Base-by-base conservation (phyloP, 441 rosid species). In the Gossypium aridum region DNA sequence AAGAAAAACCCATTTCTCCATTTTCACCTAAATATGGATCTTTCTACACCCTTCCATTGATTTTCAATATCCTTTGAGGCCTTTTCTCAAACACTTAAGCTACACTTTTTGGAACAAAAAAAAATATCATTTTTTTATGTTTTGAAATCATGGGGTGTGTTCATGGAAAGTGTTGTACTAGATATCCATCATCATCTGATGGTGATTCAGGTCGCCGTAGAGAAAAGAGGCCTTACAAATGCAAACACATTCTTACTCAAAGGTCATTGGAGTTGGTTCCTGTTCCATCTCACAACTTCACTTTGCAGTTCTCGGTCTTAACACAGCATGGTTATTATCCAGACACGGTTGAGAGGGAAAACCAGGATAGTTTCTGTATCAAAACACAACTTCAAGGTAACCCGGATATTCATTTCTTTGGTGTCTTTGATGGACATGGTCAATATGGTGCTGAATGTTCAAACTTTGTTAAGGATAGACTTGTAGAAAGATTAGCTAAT, bases 351-450 rank as follows among this genome's bases (percentile, higher is more conserved):
- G 94, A 91, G 56, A 91, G 90, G 75, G 94, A 88, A 54, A 93
- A 96, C 78, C 93, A 96, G 75, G 99, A 96, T 74, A 88, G 97
- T 81, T 92, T 83, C 85, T 89, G 92, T 84, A 81, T 92, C 81
- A 87, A 80, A 82, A 90, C 90, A 45, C 87, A 87, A 70, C 76
- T 96, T 70, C 94, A 87, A 86, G 99, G 97, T 73, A 89, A 96
- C 86, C 97, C 97, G 12, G 83, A 89, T 82, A 77, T 90, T 72
- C 97, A 96, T 86, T 92, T 96, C 89, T 96, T 93, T 78, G 98
- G 98, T 75, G 98, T 96, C 1, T 93, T 90, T 75, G 98, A 96
- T 76, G 98, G 99, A 49, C 99, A 96, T 71, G 99, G 97, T 39
- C 87, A 75, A 34, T 84, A 83, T 62, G 99, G 99, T 62, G 76